These are phyloP conservation scores for Fusarium penzigii DNA, from an alignment of 2,329 filamentous ascomycete species.

Conservation along the genomic window DNA sequence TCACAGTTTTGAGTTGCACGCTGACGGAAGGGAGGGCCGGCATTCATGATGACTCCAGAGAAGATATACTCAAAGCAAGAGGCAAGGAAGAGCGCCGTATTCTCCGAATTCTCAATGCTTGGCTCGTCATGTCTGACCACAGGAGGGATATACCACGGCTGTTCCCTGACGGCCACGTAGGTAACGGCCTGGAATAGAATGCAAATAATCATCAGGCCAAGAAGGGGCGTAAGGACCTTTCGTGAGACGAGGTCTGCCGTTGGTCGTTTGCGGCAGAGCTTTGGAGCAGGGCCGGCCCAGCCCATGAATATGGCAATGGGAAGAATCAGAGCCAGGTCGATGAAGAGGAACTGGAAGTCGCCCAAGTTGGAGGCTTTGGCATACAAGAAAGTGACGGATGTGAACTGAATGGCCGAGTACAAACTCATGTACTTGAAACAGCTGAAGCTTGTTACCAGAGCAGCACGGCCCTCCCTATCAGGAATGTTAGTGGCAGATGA, in stretches of 20 bases:
- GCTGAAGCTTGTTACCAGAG: conserved; percentile 96
- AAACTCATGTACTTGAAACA: conserved; percentile 99
- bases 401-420: conserved; percentile 99
- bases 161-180: conserved; percentile 72
- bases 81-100: conserved; percentile 85
- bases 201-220: conserved; percentile 85
- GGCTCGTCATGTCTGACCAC: conserved; percentile 74
- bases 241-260: conserved; percentile 90
- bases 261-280: conserved; percentile 79
- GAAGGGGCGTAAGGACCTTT: conserved; percentile 85
- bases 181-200: conserved; percentile 74
- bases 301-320: conserved; percentile 99
- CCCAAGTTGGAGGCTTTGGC: conserved; percentile 91
- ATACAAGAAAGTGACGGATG: conserved; percentile 94
- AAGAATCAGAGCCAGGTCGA: conserved; percentile 87
- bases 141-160: conserved; percentile 87
- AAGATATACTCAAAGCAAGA: conserved; percentile 96
- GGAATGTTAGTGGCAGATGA: conserved; percentile 20
- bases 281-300: conserved; percentile 83
- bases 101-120: conserved; percentile 89
- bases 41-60: conserved; percentile 83
- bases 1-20: conserved; percentile 76
- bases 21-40: conserved; percentile 88
- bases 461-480: conserved; percentile 80
- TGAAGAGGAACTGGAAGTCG: conserved; percentile 97